Evolutionary conservation across 2,329 filamentous ascomycete genomes (phyloP).

Genomic region (Chrysosporium keratinophilum): DNA sequence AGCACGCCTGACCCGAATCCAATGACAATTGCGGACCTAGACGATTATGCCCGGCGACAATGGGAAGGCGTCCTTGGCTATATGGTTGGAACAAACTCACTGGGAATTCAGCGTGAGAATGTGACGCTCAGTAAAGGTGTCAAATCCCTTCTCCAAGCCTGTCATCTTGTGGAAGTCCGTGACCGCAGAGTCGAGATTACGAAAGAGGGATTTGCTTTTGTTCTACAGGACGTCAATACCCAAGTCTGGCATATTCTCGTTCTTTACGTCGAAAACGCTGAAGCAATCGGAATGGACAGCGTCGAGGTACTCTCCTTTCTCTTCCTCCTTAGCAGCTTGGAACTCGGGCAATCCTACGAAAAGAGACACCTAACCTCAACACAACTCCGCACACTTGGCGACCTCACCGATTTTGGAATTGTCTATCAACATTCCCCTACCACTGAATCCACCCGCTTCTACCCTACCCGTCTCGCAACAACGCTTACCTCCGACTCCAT

Average conservation of each 20-base stretch:
- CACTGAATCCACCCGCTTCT: conserved; percentile 49
- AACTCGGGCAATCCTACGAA: conserved; percentile 84
- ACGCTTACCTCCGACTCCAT: conserved; percentile 73
- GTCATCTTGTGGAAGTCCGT: conserved; percentile 62
- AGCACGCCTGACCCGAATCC: conserved; percentile 50
- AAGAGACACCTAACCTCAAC: conserved; percentile 71
- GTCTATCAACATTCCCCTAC: conserved; percentile 53
- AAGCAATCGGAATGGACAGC: conserved; percentile 65
- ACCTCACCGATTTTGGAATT: conserved; percentile 84
- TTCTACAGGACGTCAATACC: conserved; percentile 88
- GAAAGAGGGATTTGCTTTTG: conserved; percentile 83
- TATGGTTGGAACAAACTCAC: conserved; percentile 56
- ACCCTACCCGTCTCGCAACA: conserved; percentile 86
- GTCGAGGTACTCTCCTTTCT: conserved; percentile 94
- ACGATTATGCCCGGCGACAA: conserved; percentile 73
- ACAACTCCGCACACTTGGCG: conserved; percentile 78
- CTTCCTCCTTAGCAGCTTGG: conserved; percentile 86
- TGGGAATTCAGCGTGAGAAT: conserved; percentile 40
- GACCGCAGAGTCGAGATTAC: conserved; percentile 62
- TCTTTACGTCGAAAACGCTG: conserved; percentile 79
- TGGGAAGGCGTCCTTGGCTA: conserved; percentile 97
- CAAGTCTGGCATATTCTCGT: conserved; percentile 95
- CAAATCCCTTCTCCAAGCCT: conserved; percentile 69
- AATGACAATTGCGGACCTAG: conserved; percentile 62
- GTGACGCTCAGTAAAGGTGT: conserved; percentile 61